Conservation (phyloP, 257 asterid genomes). For the Solanum clarkiae region DNA sequence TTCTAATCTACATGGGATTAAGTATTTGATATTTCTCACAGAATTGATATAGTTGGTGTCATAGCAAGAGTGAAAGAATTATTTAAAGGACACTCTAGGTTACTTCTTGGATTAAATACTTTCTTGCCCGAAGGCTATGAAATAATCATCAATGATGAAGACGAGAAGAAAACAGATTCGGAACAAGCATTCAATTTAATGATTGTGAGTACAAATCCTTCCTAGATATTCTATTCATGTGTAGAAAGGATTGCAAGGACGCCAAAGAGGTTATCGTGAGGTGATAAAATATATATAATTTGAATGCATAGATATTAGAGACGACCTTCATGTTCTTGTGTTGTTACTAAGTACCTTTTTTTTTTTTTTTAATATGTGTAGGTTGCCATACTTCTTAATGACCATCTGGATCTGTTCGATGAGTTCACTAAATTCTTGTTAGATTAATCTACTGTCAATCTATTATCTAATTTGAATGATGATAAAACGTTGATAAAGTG, state of each 20-base stretch:
- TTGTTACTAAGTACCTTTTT: neutral
- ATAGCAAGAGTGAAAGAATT: neutral
- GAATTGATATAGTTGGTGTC: neutral
- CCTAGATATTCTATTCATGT: constrained; percentile 88
- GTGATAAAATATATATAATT: constrained; percentile 5
- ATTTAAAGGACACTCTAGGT: neutral
- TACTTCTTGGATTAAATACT: neutral
- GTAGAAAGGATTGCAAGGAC: constrained; percentile 74
- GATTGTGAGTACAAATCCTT: constrained; percentile 73
- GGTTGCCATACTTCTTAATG: constrained; percentile 75
- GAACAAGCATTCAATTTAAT: constrained; percentile 84
- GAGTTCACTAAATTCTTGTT: constrained; percentile 92
- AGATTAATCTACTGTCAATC: constrained; percentile 31
- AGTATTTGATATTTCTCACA: neutral
- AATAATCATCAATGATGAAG: constrained; percentile 14
- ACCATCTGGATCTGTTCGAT: constrained; percentile 77
- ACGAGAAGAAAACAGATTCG: constrained; percentile 69
- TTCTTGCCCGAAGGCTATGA: neutral
- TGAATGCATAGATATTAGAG: neutral
- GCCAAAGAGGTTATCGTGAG: constrained; percentile 80
- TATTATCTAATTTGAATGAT: too few relatives aligned
- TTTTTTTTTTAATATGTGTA: constrained; percentile 6
- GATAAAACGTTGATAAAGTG: too few relatives aligned
- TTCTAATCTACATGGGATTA: neutral
- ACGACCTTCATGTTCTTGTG: neutral